Conservation (phyloP, 495 filamentous ascomycete species). For the Neurospora discreta region DNA sequence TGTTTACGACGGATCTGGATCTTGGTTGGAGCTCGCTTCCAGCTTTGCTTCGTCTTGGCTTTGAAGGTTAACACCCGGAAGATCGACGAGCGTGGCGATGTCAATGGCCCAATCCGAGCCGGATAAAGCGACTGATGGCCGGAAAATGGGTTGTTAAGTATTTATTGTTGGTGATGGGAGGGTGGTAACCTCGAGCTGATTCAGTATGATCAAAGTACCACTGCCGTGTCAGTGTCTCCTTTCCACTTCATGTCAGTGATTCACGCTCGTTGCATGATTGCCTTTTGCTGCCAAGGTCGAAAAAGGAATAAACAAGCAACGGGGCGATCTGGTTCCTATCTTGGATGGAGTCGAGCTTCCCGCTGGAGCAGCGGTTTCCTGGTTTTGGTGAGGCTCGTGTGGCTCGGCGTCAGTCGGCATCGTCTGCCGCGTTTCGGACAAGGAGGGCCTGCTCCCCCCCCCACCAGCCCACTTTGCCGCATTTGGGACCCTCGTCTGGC, state of each 20-base stretch:
- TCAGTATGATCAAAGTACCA: not conserved
- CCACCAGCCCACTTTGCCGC: not conserved
- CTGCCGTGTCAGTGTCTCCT: not conserved
- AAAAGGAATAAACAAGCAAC: not conserved
- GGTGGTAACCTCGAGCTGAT: not conserved
- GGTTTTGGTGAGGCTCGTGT: not conserved
- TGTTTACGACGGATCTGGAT: not conserved
- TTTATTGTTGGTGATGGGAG: not conserved
- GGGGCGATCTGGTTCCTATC: not conserved
- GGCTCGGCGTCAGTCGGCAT: not conserved
- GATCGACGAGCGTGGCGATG: not conserved
- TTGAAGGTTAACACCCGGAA: not conserved
- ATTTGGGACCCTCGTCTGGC: not conserved
- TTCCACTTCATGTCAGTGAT: not conserved
- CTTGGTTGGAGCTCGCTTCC: not conserved
- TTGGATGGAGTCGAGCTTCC: not conserved
- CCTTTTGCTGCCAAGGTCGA: not conserved
- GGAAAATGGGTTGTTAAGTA: not conserved
- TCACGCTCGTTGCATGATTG: not conserved
- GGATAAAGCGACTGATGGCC: not conserved
- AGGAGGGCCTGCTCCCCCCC: not conserved
- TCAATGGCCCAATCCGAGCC: not conserved
- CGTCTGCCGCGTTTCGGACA: not conserved
- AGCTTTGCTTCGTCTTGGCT: not conserved
- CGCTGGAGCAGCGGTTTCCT: not conserved